Evolutionary conservation across 192 early-diverging fungal species (phyloP), one percentile per base, ranked within the genome.

Genomic region (Phlyctochytrium bullatum): DNA sequence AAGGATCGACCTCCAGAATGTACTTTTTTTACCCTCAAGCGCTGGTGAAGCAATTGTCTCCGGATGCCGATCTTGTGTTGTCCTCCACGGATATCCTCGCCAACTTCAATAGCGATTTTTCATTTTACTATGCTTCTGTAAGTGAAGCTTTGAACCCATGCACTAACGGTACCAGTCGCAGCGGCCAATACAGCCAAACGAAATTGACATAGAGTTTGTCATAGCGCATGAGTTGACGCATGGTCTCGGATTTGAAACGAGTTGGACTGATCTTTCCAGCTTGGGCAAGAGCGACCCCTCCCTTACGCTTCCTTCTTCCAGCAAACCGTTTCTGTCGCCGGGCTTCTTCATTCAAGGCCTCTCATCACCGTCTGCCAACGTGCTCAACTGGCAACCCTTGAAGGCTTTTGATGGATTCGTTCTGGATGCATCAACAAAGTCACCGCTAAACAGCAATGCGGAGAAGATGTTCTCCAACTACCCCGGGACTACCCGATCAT

Each of bases 71-170:
- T 29, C 35, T 68, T 2, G 35, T 24, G 57, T 68, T 31, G 31
- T 30, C 36, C 30, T 17, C 31, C 14, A 31, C 17, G 16, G 67
- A 68, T 54, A 68, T 68, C 67, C 50, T 68, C 34, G 67, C 67
- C 23, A 59, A 68, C 16, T 68, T 68, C 52, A 68, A 68, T 34
- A 32, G 56, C 16, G 67, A 68, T 34, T 68, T 53, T 64, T n/a
- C 59, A 30, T 68, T 68, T 24, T 68, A 60, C 57, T 68, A 61
- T 60, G 40, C 40, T 20, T 14, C 10, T 47, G 40, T 47, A 47
- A 14, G 40, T 20, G 20, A 47, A 6, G 6, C 40, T 47, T 47
- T 47, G 6, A 14, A 47, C 20, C 20, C 40, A 14, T 14, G 20
- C 40, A 6, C 20, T 47, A 47, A 47, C 20, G 10, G 10, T 14